Evolutionary conservation across 139 green algal species (phyloP).

Genomic region (Micractinium sp.): DNA sequence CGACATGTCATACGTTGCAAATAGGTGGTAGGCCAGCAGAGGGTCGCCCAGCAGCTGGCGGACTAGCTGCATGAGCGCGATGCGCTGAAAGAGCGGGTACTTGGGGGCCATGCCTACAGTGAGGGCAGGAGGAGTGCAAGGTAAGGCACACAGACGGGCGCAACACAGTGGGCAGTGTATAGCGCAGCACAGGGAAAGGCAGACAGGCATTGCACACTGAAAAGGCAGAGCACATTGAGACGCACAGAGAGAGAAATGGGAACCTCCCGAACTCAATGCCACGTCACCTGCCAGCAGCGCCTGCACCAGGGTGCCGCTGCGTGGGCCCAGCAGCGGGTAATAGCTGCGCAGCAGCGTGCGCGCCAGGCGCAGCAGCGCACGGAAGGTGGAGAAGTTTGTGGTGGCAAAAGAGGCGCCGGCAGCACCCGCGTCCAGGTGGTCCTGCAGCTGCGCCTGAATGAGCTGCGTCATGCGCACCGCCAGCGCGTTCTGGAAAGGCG

Average conservation of each 20-base stretch:
- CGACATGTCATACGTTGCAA: conserved; percentile 54
- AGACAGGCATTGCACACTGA: background rate
- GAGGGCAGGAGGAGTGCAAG: background rate
- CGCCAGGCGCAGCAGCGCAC: conserved; percentile 61
- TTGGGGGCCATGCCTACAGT: conserved; percentile 5
- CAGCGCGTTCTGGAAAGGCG: conserved; percentile 41
- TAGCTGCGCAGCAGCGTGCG: conserved; percentile 63
- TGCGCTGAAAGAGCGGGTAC: conserved; percentile 51
- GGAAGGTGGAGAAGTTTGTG: conserved; percentile 44
- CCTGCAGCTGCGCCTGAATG: conserved; percentile 62
- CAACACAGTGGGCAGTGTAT: background rate
- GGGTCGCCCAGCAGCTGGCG: conserved; percentile 54
- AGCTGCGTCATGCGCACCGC: conserved; percentile 52
- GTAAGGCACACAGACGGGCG: background rate
- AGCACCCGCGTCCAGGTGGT: conserved; percentile 53
- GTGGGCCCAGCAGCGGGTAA: conserved; percentile 38
- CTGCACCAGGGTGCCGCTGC: conserved; percentile 53
- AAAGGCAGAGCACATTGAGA: background rate
- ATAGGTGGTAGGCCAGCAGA: conserved; percentile 59
- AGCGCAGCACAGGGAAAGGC: background rate
- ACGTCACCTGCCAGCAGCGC: conserved; percentile 52
- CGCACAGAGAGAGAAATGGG: background rate
- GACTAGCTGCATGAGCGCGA: conserved; percentile 60
- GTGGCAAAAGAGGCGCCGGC: conserved; percentile 57
- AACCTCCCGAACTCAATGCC: background rate